Conservation (phyloP, 176 grass and related monocot genomes). For the Oropetium thomaeum region DNA sequence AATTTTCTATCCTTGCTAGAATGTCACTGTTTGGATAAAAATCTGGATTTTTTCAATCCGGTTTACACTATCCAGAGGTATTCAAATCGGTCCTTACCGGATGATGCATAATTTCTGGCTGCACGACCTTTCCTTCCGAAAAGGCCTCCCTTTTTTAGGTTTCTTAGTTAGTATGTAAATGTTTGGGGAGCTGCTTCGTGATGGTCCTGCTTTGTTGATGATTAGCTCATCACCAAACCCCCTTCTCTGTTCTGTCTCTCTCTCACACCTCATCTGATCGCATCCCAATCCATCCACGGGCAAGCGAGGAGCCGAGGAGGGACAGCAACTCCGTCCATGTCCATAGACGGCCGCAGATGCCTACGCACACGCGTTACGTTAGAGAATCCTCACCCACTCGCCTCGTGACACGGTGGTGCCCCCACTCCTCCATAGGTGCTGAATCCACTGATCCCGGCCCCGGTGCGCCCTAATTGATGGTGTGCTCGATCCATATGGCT, state of each 20-base stretch:
- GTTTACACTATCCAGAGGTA: too few relatives aligned
- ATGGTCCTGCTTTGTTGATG: conserved; percentile 20
- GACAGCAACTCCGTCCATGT: conserved; percentile 9
- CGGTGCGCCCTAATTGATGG: too few relatives aligned
- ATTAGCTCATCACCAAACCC: conserved; percentile 42
- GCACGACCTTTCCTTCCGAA: neutral
- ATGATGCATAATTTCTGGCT: conserved; percentile 15
- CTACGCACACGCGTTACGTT: conserved; percentile 9
- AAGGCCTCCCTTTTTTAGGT: conserved; percentile 15
- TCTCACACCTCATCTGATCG: too few relatives aligned
- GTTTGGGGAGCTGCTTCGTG: neutral
- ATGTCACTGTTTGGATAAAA: too few relatives aligned
- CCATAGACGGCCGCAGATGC: neutral
- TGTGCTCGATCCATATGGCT: neutral
- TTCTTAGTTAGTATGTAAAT: conserved; percentile 24
- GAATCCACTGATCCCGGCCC: neutral
- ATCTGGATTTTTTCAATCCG: too few relatives aligned
- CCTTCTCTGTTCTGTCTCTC: too few relatives aligned
- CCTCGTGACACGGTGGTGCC: neutral
- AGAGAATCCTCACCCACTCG: neutral
- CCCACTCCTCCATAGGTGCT: neutral
- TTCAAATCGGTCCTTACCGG: too few relatives aligned
- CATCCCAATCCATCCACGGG: neutral
- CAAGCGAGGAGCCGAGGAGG: too few relatives aligned
- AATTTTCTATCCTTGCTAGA: too few relatives aligned